These are phyloP conservation scores for Cyanophora paradoxa DNA, from an alignment of 78 protist species.

Conservation along the genomic window DNA sequence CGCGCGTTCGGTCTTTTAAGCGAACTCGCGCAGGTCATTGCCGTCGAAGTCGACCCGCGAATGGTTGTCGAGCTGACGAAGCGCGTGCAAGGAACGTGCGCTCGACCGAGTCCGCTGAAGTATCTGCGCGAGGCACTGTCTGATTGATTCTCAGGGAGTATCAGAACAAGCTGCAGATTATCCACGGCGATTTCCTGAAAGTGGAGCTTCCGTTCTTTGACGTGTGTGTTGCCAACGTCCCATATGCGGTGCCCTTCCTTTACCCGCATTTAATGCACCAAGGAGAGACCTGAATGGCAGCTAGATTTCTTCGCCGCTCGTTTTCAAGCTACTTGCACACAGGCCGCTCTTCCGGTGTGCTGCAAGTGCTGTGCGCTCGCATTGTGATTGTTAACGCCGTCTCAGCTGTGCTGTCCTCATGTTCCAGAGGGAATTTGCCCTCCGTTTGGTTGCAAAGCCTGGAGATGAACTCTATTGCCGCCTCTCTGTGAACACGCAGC, in stretches of 20 bases:
- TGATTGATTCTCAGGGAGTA: no score
- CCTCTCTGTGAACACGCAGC: slow-evolving; percentile 89
- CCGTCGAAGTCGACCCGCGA: slow-evolving; percentile 96
- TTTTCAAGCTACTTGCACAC: slow-evolving; percentile 91
- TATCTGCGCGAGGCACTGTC: no score
- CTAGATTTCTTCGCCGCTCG: slow-evolving; percentile 94
- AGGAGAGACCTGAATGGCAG: not conserved
- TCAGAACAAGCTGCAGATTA: slow-evolving; percentile 56
- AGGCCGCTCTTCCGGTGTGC: slow-evolving; percentile 70
- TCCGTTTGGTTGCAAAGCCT: slow-evolving; percentile 87
- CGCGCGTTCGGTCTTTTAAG: no score
- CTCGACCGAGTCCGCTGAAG: not conserved
- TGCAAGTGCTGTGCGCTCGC: not conserved
- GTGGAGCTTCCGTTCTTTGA: slow-evolving; percentile 90
- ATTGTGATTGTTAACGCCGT: not conserved
- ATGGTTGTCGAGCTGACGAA: slow-evolving; percentile 97
- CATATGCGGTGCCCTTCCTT: slow-evolving; percentile 60
- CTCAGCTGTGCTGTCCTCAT: slow-evolving; percentile 6
- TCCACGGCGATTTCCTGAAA: slow-evolving; percentile 84
- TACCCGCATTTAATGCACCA: not conserved
- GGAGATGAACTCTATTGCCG: slow-evolving; percentile 95
- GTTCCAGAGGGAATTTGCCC: slow-evolving; percentile 97
- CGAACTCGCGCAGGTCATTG: slow-evolving; percentile 63
- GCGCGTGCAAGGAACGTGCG: slow-evolving; percentile 77
- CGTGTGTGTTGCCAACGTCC: slow-evolving; percentile 95